Conservation (phyloP, 495 filamentous ascomycete genomes). For the Thermothielavioides terrestris region DNA sequence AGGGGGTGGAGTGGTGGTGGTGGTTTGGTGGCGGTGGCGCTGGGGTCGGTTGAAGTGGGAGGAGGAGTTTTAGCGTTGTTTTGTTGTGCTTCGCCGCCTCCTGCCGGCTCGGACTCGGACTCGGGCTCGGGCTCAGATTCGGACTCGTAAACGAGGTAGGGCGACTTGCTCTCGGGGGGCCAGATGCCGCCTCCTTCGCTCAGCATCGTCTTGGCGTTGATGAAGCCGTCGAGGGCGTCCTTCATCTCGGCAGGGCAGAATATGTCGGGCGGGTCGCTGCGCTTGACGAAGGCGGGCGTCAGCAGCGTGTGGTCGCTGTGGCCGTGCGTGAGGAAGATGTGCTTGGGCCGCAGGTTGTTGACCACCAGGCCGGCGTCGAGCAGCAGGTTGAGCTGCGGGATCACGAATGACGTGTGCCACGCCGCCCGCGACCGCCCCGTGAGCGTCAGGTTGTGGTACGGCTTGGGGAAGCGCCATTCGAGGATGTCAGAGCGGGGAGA, state of each 20-base stretch:
- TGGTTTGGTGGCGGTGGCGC: background rate
- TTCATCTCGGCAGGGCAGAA: constrained; percentile 28
- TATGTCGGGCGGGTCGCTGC: constrained; percentile 27
- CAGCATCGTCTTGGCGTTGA: constrained; percentile 22
- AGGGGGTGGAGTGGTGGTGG: background rate
- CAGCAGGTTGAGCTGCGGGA: constrained; percentile 32
- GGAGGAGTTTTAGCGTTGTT: too few relatives aligned
- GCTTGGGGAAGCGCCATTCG: constrained; percentile 32
- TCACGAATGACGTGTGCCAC: constrained; percentile 37
- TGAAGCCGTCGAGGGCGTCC: constrained; percentile 18
- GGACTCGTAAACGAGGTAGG: background rate
- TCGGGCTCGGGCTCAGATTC: background rate
- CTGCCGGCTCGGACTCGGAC: background rate
- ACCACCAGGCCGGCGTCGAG: constrained; percentile 31
- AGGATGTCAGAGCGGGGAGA: constrained; percentile 29
- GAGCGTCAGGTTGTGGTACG: constrained; percentile 25
- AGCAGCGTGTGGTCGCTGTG: constrained; percentile 33
- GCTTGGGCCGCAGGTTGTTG: constrained; percentile 30
- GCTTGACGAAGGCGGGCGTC: constrained; percentile 24
- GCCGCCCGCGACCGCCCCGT: constrained; percentile 33
- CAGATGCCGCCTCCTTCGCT: constrained; percentile 22
- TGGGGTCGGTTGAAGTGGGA: background rate
- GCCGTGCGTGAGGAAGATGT: constrained; percentile 37
- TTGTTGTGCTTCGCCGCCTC: background rate
- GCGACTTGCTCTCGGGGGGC: background rate